These are phyloP conservation scores for Chaetomiaceae sp. DNA, from an alignment of 2,329 filamentous ascomycete species.

Conservation along the genomic window DNA sequence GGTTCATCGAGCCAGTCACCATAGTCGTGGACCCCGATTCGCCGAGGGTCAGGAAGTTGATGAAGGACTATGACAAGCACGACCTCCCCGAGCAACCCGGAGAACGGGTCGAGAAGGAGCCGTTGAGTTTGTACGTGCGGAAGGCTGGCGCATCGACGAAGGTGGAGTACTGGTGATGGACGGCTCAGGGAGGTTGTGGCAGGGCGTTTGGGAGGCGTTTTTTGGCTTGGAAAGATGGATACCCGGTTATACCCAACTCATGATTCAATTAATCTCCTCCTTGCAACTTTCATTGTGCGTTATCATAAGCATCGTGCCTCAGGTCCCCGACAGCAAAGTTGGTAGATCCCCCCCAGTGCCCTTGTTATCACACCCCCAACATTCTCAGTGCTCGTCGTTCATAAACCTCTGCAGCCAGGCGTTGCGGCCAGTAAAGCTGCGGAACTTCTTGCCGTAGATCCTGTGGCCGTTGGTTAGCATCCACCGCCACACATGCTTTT, in stretches of 20 bases:
- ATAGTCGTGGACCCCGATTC: conserved; percentile 13
- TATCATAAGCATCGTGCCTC: no score
- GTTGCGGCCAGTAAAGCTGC: conserved; percentile 40
- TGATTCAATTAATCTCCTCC: background rate
- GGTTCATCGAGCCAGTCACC: background rate
- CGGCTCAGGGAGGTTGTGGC: no score
- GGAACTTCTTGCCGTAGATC: conserved; percentile 44
- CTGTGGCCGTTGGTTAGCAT: conserved; percentile 12
- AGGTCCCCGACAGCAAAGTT: no score
- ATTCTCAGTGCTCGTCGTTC: conserved; percentile 23
- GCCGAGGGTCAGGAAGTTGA: conserved; percentile 16
- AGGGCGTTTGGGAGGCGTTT: background rate
- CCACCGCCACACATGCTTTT: background rate
- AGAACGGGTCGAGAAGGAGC: background rate
- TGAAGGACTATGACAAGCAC: conserved; percentile 8
- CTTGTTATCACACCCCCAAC: no score
- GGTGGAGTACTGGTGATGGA: conserved; percentile 8
- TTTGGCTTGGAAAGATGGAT: background rate
- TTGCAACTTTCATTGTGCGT: no score
- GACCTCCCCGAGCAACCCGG: conserved; percentile 13
- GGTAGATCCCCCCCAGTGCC: no score
- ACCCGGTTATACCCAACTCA: background rate
- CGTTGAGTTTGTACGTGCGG: conserved; percentile 7
- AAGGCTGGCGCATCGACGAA: background rate
- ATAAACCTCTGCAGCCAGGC: conserved; percentile 30